Percentiles rank a stretch among this genome's conserved stretches.
Conservation (phyloP, 225 moss, liverwort and hornwort genomes). For the Ulota crispa region DNA sequence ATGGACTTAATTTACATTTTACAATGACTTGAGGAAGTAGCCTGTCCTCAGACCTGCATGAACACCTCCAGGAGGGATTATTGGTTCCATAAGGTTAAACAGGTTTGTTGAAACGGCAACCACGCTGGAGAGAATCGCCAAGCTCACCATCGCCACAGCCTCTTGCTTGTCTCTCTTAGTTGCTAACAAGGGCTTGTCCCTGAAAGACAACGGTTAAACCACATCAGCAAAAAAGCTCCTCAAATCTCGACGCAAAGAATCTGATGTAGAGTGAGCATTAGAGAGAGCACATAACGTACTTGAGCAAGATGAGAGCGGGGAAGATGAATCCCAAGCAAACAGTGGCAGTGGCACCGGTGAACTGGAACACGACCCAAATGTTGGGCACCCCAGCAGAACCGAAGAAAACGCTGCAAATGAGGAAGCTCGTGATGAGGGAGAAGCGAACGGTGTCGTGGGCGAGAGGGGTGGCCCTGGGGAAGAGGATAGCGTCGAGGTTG, state of each 20-base stretch:
- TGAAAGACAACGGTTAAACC: constrained; percentile 26
- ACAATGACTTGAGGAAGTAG: constrained; percentile 42
- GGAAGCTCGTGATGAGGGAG: constrained; percentile 55
- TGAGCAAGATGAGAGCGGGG: constrained; percentile 71
- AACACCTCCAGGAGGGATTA: neutral
- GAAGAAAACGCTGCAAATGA: constrained; percentile 62
- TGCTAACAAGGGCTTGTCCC: constrained; percentile 69
- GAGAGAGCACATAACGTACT: constrained; percentile 33
- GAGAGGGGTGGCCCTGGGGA: constrained; percentile 63
- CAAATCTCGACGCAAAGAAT: neutral
- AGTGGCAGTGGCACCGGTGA: constrained; percentile 86
- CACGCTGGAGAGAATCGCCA: constrained; percentile 69
- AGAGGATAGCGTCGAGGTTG: constrained; percentile 79
- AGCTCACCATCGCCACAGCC: constrained; percentile 72
- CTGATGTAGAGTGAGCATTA: neutral
- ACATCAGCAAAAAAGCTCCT: neutral
- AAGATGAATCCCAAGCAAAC: constrained; percentile 90
- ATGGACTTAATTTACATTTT: neutral
- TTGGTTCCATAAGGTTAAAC: constrained; percentile 50
- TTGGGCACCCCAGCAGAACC: constrained; percentile 78
- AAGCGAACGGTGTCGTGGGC: constrained; percentile 67
- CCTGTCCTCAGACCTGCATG: constrained; percentile 34
- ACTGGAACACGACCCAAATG: constrained; percentile 89
- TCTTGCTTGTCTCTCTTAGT: constrained; percentile 60
- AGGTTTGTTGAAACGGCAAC: constrained; percentile 69